Evolutionary conservation across 805 yeast genomes (phyloP), one percentile per base, ranked within the genome.

Genomic region (Komagataella ulmi): DNA sequence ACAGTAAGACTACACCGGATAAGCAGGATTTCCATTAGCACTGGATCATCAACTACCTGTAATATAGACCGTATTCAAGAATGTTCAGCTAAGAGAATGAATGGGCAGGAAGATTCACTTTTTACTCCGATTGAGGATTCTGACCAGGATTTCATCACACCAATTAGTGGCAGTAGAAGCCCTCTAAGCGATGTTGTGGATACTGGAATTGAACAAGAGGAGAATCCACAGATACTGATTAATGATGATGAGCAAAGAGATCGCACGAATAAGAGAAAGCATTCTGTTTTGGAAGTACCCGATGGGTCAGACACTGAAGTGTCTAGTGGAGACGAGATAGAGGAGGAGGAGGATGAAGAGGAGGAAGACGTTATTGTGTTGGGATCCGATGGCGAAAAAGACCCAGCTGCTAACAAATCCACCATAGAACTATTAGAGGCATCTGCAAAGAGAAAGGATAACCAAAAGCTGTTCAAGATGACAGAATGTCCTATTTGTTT

Each of bases 401-500:
- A 47, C 8, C 24, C 47, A 46, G 61, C 57, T 46, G 54, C 49
- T 19, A 56, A 55, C 44, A 65, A 69, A 50, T 60, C 72, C 1
- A 75, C 72, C 4, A 63, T 57, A 2, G 73, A 71, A 48, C 47
- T 61, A 48, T 53, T 59, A 8, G 56, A 56, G 7, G 66, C 61
- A 44, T 17, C 56, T 47, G 10, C 52, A 57, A 19, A 58, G 57
- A 17, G 10, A 55, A 47, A 51, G 52, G 48, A 51, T 52, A 56
- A 56, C 3, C 52, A 54, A 7, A 67, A 65, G 47, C 59, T 67
- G 2, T 59, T 70, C 24, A 63, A 63, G 40, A 68, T 68, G 14
- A 69, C 69, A 24, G 62, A 61, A 36, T 79, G 85, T 58, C 80
- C 81, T 0, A 74, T 80, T 18, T 80, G 85, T 51, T 72, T 79